A percentile compares a stretch with the other conserved stretches of the same genome.
Conservation (phyloP, 2,329 filamentous ascomycete species). For the Chrysoporthe austroafricana region DNA sequence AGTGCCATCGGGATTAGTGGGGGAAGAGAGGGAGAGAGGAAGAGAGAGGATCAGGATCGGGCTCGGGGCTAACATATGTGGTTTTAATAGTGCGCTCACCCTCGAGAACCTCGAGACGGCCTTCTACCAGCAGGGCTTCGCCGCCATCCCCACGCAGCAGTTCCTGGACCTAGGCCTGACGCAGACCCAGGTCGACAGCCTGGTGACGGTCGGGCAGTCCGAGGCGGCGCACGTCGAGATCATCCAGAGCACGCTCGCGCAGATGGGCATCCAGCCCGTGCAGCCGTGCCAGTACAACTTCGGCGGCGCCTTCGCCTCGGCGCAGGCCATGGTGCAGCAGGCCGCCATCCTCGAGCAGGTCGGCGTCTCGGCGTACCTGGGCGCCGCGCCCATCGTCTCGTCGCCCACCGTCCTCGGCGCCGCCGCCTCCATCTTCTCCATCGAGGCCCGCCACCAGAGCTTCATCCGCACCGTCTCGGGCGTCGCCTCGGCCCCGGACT, state of each 20-base stretch:
- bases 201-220: conserved; percentile 64
- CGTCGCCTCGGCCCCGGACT: conserved; percentile 64
- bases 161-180: conserved; percentile 66
- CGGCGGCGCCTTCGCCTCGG: conserved; percentile 59
- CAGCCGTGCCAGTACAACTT: conserved; percentile 75
- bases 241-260: conserved; percentile 63
- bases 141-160: conserved; percentile 65
- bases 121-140: conserved; percentile 74
- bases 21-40: too few species aligned
- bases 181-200: conserved; percentile 58
- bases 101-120: conserved; percentile 74
- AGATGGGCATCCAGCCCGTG: conserved; percentile 67
- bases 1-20: conserved; percentile 37
- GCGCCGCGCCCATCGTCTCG: conserved; percentile 68
- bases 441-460: conserved; percentile 75
- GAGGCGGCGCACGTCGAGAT: conserved; percentile 66
- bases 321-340: conserved; percentile 68
- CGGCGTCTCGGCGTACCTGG: conserved; percentile 74
- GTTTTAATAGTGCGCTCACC: conserved; percentile 62
- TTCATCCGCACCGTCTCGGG: conserved; percentile 67
- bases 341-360: conserved; percentile 73
- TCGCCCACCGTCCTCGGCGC: conserved; percentile 63
- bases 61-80: conserved; percentile 27
- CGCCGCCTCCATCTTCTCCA: conserved; percentile 71
- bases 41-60: not conserved